A percentile compares a stretch with the other conserved stretches of the same genome.
These are phyloP conservation scores for Brettanomyces custersianus DNA, from an alignment of 805 yeast species.

Conservation along the genomic window DNA sequence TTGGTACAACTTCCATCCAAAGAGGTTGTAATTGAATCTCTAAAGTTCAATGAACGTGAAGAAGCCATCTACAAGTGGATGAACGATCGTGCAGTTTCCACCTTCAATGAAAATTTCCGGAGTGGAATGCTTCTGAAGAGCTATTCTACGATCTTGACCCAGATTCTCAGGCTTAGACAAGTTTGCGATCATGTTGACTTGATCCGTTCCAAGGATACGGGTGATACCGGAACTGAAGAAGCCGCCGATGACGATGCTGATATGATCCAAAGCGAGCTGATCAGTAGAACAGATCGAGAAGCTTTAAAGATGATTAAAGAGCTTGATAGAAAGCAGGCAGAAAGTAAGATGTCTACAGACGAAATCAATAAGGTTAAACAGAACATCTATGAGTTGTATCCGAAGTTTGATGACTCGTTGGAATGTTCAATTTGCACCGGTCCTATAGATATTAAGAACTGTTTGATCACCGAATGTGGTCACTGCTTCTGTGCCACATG, in stretches of 20 bases:
- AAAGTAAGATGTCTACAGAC: constrained; percentile 17
- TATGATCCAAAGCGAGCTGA: constrained; percentile 5
- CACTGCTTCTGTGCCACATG: constrained; percentile 75
- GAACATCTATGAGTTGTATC: constrained; percentile 26
- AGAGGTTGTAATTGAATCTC: constrained; percentile 57
- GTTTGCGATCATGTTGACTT: constrained; percentile 78
- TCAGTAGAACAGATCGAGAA: constrained; percentile 13
- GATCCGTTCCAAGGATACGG: constrained; percentile 31
- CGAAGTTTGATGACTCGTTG: constrained; percentile 30
- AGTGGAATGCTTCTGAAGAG: constrained; percentile 62
- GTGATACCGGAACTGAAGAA: constrained; percentile 31
- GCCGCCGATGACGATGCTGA: constrained; percentile 28
- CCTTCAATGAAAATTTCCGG: constrained; percentile 50
- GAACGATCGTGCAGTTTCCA: constrained; percentile 53
- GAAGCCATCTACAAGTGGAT: constrained; percentile 57
- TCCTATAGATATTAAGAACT: constrained; percentile 44
- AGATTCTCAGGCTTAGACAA: constrained; percentile 76
- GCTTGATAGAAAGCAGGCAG: constrained; percentile 20
- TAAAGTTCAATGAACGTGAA: constrained; percentile 62
- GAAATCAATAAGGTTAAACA: constrained; percentile 16
- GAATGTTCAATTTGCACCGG: constrained; percentile 84
- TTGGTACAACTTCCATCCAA: constrained; percentile 73
- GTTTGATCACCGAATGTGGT: constrained; percentile 61
- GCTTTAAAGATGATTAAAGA: constrained; percentile 12
- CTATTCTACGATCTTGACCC: constrained; percentile 74